phyloP scores from a whole-genome alignment of 495 filamentous ascomycete species.

The Aspergillus biplanus region DNA sequence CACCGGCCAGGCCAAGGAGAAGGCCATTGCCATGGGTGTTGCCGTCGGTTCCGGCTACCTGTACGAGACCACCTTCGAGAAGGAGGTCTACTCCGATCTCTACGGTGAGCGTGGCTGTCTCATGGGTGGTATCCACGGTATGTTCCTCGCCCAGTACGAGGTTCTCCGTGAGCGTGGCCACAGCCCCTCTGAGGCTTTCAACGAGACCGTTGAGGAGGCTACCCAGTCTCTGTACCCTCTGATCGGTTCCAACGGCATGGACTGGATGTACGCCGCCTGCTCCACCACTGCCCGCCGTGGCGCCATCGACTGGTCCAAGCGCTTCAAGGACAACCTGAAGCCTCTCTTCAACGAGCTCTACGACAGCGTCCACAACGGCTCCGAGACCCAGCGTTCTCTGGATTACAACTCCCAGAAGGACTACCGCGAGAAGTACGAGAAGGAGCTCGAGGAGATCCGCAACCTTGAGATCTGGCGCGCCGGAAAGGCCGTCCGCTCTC shows the following conservation, averaged over 20 bases:
- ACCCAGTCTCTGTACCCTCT: conserved; percentile 97
- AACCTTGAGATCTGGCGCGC: conserved; percentile 98
- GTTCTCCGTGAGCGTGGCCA: conserved; percentile 98
- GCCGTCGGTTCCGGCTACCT: conserved; percentile 96
- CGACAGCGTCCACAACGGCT: conserved; percentile 83
- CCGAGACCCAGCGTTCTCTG: conserved; percentile 90
- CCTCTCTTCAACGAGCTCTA: conserved; percentile 97
- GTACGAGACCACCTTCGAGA: conserved; percentile 99
- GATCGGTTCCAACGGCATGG: conserved; percentile 96
- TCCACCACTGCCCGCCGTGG: conserved; percentile 97
- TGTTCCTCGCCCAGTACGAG: conserved; percentile 99
- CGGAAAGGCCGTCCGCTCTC: conserved; percentile 90
- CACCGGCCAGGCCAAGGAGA: conserved; percentile 96
- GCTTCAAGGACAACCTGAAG: conserved; percentile 96
- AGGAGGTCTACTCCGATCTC: conserved; percentile 99
- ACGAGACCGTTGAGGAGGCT: conserved; percentile 99
- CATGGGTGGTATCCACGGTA: conserved; percentile 99
- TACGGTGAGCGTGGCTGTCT: conserved; percentile 99
- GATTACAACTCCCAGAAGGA: conserved; percentile 94
- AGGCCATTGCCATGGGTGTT: conserved; percentile 95
- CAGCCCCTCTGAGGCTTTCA: conserved; percentile 97
- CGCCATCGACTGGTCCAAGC: conserved; percentile 96
- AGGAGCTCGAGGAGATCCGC: conserved; percentile 95
- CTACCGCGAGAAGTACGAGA: conserved; percentile 94
- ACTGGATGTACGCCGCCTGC: conserved; percentile 99